phyloP scores from a whole-genome alignment of 2,329 filamentous ascomycete species.

The Fusarium sambucinum region DNA sequence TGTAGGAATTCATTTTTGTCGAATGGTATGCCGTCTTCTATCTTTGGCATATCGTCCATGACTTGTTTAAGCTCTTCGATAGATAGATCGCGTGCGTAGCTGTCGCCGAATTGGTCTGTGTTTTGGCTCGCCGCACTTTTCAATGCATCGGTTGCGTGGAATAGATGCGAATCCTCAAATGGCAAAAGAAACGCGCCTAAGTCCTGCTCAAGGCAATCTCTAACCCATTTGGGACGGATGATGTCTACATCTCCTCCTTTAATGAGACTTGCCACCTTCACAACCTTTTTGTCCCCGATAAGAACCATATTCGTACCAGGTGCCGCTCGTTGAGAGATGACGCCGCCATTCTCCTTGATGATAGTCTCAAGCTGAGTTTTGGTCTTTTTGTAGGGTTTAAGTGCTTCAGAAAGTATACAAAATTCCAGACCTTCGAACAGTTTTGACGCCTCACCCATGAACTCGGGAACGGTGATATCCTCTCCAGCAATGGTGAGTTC shows the following conservation, averaged over 20 bases:
- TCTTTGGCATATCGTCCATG: conserved; percentile 63
- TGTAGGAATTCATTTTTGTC: conserved; percentile 61
- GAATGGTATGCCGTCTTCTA: conserved; percentile 57
- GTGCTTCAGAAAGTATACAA: conserved; percentile 83
- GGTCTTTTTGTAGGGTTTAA: conserved; percentile 75
- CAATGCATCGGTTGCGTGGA: conserved; percentile 72
- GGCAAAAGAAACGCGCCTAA: conserved; percentile 72
- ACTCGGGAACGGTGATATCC: conserved; percentile 58
- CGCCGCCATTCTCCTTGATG: conserved; percentile 86
- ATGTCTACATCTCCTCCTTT: conserved; percentile 79
- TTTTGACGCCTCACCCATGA: conserved; percentile 68
- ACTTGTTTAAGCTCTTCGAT: conserved; percentile 71
- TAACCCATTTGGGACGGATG: conserved; percentile 82
- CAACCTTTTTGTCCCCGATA: conserved; percentile 81
- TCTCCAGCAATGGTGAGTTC: conserved; percentile 80
- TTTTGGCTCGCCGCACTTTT: conserved; percentile 68
- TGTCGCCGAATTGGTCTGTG: conserved; percentile 84
- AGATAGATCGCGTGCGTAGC: conserved; percentile 78
- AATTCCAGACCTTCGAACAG: conserved; percentile 84
- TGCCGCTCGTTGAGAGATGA: conserved; percentile 78
- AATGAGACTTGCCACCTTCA: conserved; percentile 86
- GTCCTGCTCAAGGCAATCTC: conserved; percentile 78
- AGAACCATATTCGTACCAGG: conserved; percentile 73
- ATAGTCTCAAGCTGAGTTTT: conserved; percentile 84
- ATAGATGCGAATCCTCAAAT: conserved; percentile 74